Base-by-base conservation (phyloP, 495 filamentous ascomycete species). In the Xylaria scruposa region DNA sequence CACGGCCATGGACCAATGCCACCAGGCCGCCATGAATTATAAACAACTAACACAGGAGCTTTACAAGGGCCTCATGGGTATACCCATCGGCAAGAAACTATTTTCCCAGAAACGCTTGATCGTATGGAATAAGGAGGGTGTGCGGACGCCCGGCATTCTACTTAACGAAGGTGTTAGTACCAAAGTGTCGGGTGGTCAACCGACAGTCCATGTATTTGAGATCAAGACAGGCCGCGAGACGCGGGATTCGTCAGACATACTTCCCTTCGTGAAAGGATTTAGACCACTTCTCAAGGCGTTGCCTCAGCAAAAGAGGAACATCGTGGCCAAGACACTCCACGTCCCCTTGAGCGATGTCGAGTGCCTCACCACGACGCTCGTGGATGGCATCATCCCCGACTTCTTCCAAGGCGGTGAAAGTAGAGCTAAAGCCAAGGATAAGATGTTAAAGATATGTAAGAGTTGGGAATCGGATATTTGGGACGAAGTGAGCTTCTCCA, bases 401-500 rank as follows among this genome's bases (percentile, higher is more conserved):
- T 86, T 85, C 29, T 88, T 87, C 68, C 77, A 82, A 26, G 81
- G 79, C 9, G 84, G 84, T 9, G 83, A 87, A 1, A 74, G 68
- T 13, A 77, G 83, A 40, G 15, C 62, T 13, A 80, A 75, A 36
- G 84, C 87, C 7, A 84, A 91, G 73, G 89, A 91, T 33, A 88
- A 91, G 64, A 82, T 97, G 36, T 79, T 83, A 24, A 82, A 87
- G 17, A 83, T 93, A 6, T 91, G 87, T 77, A 80, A 82, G 21
- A 89, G 90, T 0, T 98, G 96, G 94, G 86, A 85, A 21, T 84
- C 83, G 31, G 80, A 89, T 31, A 84, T 88, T 54, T 98, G 95
- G 95, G 88, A 94, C 73, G 97, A 99, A 80, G 82, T 94, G 54
- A 94, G 97, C 78, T 93, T 93, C 83, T 84, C 84, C 36, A 88